Evolutionary conservation across 306 rosid genomes (phyloP).

Genomic region (Clitoria ternatea): DNA sequence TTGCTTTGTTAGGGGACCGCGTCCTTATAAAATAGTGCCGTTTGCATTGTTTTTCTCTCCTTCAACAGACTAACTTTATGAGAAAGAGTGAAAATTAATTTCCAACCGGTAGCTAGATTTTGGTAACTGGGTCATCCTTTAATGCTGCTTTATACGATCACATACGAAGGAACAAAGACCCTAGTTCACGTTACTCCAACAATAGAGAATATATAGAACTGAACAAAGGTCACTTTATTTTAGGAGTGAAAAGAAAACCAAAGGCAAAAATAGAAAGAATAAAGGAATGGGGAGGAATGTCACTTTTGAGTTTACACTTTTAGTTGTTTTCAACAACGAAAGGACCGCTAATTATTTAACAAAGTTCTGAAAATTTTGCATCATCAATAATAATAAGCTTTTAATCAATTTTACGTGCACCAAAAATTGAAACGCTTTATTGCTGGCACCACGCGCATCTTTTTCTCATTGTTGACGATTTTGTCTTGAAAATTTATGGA

Average conservation of each 20-base stretch:
- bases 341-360: neutral
- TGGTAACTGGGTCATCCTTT: constrained; percentile 7
- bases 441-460: too few relatives aligned
- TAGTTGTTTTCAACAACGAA: constrained; percentile 5
- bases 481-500: neutral
- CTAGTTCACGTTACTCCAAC: constrained; percentile 29
- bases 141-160: neutral
- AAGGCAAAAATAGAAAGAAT: constrained; percentile 15
- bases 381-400: neutral
- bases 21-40: neutral
- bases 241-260: neutral
- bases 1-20: neutral
- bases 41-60: neutral
- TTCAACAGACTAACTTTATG: neutral
- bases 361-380: neutral
- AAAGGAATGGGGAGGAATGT: constrained; percentile 29
- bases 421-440: neutral
- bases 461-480: neutral
- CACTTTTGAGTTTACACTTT: constrained; percentile 20
- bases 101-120: neutral
- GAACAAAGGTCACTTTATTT: constrained; percentile 32
- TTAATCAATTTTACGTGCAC: neutral
- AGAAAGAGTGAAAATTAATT: constrained; percentile 7
- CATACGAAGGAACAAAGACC: constrained; percentile 7
- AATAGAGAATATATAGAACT: constrained; percentile 11